These are phyloP conservation scores for Cystobasidiaceae sp. DNA, from an alignment of 1,284 basidiomycete species.

Conservation along the genomic window DNA sequence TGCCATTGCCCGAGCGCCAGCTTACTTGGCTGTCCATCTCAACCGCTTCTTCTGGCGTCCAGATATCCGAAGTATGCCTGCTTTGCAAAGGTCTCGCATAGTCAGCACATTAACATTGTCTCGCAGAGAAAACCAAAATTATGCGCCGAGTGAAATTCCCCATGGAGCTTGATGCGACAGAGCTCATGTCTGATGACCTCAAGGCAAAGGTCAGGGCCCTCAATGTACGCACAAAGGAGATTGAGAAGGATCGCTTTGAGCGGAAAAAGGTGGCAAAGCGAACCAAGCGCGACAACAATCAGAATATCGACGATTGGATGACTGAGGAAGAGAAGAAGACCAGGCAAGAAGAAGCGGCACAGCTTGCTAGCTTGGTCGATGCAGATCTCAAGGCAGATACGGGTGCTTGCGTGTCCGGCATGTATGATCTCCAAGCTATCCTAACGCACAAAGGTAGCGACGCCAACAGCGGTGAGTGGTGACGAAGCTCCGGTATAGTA, in stretches of 20 bases:
- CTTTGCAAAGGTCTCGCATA: no score
- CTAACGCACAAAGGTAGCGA: conserved; percentile 74
- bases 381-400: conserved; percentile 61
- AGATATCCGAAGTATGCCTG: conserved; percentile 78
- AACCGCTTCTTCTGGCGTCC: conserved; percentile 92
- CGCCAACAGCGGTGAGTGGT: conserved; percentile 59
- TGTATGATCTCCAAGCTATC: conserved; percentile 84
- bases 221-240: conserved; percentile 64
- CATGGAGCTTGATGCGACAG: conserved; percentile 74
- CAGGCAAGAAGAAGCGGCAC: conserved; percentile 58
- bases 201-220: conserved; percentile 46
- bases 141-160: conserved; percentile 91
- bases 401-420: conserved; percentile 65
- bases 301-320: conserved; percentile 42
- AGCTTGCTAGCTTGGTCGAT: conserved; percentile 61
- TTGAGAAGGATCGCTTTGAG: conserved; percentile 78
- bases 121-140: conserved; percentile 48
- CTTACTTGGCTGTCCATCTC: conserved; percentile 80
- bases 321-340: conserved; percentile 35
- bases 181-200: conserved; percentile 74
- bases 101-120: background rate
- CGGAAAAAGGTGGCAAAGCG: conserved; percentile 74
- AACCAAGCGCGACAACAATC: conserved; percentile 55
- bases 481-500: conserved; percentile 74
- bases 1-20: conserved; percentile 74